Evolutionary conservation across 2,329 filamentous ascomycete genomes (phyloP), one percentile per base, ranked within the genome.

Genomic region (Lojkania enalia): DNA sequence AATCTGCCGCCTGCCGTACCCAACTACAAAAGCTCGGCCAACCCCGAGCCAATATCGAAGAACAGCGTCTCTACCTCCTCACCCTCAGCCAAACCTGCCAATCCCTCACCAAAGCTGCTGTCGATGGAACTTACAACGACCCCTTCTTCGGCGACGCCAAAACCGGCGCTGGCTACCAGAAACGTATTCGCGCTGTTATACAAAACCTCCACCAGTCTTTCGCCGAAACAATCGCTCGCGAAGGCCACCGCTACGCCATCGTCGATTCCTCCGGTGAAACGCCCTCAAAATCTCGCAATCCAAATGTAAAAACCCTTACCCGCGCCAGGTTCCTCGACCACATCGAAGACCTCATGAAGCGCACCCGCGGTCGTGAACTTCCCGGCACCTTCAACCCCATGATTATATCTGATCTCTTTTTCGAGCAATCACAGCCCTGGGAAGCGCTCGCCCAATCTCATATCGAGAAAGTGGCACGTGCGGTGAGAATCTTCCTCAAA

Each of bases 1-100:
- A 9, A 49, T 45, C 4, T 61, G 4, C 20, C 9, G 39, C 30
- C 45, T 40, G 48, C 33, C 3, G 27, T 20, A 41, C 47, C 2
- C 55, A 51, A 21, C 61, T 85, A 3, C 48, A 69, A 0, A 61
- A 63, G 2, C 67, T 86, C 0, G 83, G 83, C 0, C 57, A 67
- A 2, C 62, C 75, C 1, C 69, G 80, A 7, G 61, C 56, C 1
- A 78, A 72, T 0, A 13, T 68, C 0, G 48, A 68, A 1, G 73
- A 83, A 41, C 79, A 84, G 43, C 71, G 69, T 0, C 57, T 62
- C 0, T 77, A 77, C 35, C 64, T 84, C 1, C 55, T 78, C 5
- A 51, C 61, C 75, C 15, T 76, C 73, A 54, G 67, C 73, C 36
- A 54, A 51, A 0, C 40, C 41, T 0, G 82, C 78, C 39, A 69